A percentile compares a stretch with the other conserved stretches of the same genome.
These are phyloP conservation scores for Globisporangium cederbergense DNA, from an alignment of 352 stramenopile genomes.

Conservation along the genomic window DNA sequence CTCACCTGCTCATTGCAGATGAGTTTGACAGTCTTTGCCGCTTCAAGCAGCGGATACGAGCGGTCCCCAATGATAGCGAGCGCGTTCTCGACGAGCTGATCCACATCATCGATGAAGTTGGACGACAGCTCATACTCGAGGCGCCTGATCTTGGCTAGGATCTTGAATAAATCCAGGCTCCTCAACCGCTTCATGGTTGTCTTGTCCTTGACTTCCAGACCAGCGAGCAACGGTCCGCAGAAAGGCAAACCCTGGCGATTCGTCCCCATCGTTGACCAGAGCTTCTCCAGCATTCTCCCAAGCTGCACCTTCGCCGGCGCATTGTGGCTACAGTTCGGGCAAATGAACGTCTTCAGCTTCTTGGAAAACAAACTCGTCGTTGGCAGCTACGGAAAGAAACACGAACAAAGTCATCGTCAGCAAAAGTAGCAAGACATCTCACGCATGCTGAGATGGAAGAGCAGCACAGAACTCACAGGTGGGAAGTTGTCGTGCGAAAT, in stretches of 20 bases:
- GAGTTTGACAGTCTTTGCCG: slow-evolving; percentile 63
- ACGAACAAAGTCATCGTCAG: slow-evolving; percentile 2
- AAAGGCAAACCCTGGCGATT: slow-evolving; percentile 84
- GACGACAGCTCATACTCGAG: slow-evolving; percentile 66
- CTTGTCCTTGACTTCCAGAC: slow-evolving; percentile 33
- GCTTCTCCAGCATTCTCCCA: slow-evolving; percentile 71
- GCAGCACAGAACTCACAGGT: slow-evolving; percentile 29
- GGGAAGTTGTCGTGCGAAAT: slow-evolving; percentile 57
- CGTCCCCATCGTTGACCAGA: slow-evolving; percentile 84
- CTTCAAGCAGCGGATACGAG: slow-evolving; percentile 63
- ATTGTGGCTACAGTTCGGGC: slow-evolving; percentile 57
- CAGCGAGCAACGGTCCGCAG: slow-evolving; percentile 66
- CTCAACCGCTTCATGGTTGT: slow-evolving; percentile 19
- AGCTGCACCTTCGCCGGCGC: slow-evolving; percentile 66
- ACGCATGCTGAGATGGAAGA: slow-evolving; percentile 6
- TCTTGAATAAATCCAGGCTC: slow-evolving; percentile 63
- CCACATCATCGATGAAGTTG: slow-evolving; percentile 63
- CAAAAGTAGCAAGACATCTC: slow-evolving; percentile 5
- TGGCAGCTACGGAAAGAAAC: slow-evolving; percentile 32
- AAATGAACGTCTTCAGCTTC: slow-evolving; percentile 65
- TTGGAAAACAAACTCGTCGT: slow-evolving; percentile 63
- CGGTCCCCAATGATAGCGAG: slow-evolving; percentile 54
- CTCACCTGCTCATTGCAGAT: slow-evolving; percentile 76
- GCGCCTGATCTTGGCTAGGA: slow-evolving; percentile 68
- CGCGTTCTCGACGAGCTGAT: slow-evolving; percentile 58